Evolutionary conservation across 805 yeast genomes (phyloP), one percentile per base, ranked within the genome.

Genomic region (Yarrowia hollandica): DNA sequence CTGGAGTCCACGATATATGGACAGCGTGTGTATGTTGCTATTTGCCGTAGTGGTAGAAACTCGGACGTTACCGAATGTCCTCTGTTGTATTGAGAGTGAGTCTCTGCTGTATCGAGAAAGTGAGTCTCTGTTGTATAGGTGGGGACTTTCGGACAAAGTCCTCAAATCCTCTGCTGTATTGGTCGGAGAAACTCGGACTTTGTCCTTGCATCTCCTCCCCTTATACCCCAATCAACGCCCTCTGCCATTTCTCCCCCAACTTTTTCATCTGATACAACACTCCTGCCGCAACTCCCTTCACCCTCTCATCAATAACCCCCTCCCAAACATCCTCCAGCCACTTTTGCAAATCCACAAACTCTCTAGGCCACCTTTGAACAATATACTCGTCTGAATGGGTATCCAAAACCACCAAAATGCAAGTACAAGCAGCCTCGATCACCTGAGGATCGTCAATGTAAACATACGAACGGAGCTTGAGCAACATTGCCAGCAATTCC

Each of bases 401-500:
- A 19, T 71, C 71, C 26, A 67, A 34, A n/a, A 72, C 48, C 14
- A 71, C 69, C n/a, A 70, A 50, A 15, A 71, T 21, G 9, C 68
- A 62, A 10, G 75, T 67, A 26, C 66, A 63, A 4, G 71, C 34
- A 3, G 73, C 72, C 42, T 74, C 76, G 14, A 64, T 44, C 5
- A 71, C 60, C 5, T 63, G 64, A 15, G 63, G 55, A 12, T 65
- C 67, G 8, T 60, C 42, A 14, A 56, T 48, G 19, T 35, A 25
- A 2, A 28, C 44, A 15, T 52, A 37, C 4, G 59, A 44, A 2
- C 61, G 37, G 16, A 63, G 56, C 3, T 62, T 52, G 21, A 62
- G 50, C 11, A 71, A 60, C 8, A 72, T 41, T 1, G 64, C 64
- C 44, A 85, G 62, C 59, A 78, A 69, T 62, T 85, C 90, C 2